phyloP scores from a whole-genome alignment of 805 yeast genomes.

The Zygosaccharomyces pseudorouxii region DNA sequence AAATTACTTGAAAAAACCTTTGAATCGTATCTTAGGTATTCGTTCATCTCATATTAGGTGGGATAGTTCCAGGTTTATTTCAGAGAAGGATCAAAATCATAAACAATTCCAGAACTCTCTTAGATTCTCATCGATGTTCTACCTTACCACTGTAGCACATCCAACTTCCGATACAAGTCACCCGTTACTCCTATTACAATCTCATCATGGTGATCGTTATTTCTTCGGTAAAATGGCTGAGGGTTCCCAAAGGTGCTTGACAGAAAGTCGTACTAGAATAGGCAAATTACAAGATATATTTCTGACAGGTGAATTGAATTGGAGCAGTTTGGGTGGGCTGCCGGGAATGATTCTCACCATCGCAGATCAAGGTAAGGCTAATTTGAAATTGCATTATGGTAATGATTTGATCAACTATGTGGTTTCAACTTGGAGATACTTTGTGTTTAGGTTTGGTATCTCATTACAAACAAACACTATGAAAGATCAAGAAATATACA shows the following conservation, averaged over 20 bases:
- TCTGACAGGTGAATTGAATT: constrained; percentile 69
- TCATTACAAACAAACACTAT: constrained; percentile 38
- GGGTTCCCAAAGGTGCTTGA: constrained; percentile 75
- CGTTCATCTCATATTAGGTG: not conserved
- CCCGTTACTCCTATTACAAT: constrained; percentile 49
- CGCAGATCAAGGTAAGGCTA: constrained; percentile 67
- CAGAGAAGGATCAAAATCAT: constrained; percentile 1
- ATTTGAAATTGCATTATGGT: constrained; percentile 53
- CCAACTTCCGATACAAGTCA: constrained; percentile 56
- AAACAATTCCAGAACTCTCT: constrained; percentile 5
- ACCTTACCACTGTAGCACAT: constrained; percentile 51
- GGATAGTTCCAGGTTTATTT: not conserved
- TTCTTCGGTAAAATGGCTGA: constrained; percentile 79
- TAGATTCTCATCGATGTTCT: constrained; percentile 39
- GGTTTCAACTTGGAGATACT: constrained; percentile 78
- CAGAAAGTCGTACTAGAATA: constrained; percentile 54
- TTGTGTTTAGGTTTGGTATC: constrained; percentile 75
- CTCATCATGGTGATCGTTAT: constrained; percentile 41
- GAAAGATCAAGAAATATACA: constrained; percentile 20
- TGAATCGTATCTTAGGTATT: not conserved
- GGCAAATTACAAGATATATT: constrained; percentile 62
- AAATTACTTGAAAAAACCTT: not conserved
- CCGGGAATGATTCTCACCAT: constrained; percentile 85
- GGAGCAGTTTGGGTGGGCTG: constrained; percentile 84
- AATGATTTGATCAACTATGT: constrained; percentile 47